Conservation (phyloP, 2,329 filamentous ascomycete genomes). For the Aspergillus novofumigatus region DNA sequence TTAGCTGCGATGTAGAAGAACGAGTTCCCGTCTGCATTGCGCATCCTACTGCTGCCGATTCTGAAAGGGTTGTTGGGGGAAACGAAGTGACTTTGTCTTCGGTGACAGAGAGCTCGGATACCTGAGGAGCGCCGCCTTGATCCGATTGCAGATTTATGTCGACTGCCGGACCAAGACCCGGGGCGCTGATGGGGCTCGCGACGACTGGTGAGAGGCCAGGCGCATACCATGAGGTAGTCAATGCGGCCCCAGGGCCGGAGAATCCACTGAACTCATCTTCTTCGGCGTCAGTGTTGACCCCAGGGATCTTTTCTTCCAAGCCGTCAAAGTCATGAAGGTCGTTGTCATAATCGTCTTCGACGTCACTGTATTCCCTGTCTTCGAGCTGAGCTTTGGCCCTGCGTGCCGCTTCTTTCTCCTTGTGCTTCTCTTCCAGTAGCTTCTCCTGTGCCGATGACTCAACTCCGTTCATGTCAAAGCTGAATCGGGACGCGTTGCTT, state of each 20-base stretch:
- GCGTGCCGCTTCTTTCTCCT: conserved; percentile 48
- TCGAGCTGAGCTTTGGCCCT: conserved; percentile 28
- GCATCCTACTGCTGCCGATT: background rate
- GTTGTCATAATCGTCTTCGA: conserved; percentile 43
- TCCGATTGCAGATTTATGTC: background rate
- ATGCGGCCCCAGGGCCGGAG: conserved; percentile 20
- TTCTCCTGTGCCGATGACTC: conserved; percentile 59
- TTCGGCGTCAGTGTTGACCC: conserved; percentile 45
- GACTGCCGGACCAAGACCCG: conserved; percentile 12
- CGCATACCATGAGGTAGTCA: conserved; percentile 30
- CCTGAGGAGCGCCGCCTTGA: background rate
- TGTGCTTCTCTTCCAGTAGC: conserved; percentile 60
- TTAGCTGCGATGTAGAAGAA: conserved; percentile 4
- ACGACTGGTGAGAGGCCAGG: conserved; percentile 35
- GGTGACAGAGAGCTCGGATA: background rate
- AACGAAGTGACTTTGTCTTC: background rate
- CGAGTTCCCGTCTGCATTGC: background rate
- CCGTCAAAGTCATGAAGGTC: conserved; percentile 42
- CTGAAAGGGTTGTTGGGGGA: background rate
- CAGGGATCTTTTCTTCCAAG: conserved; percentile 46
- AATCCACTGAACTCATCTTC: conserved; percentile 33
- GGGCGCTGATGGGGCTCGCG: conserved; percentile 29
- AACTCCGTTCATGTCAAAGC: conserved; percentile 58
- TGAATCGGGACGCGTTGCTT: conserved; percentile 61
- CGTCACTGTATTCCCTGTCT: conserved; percentile 35